Conservation (phyloP, 2,329 filamentous ascomycete species). For the Onygenales sp. region DNA sequence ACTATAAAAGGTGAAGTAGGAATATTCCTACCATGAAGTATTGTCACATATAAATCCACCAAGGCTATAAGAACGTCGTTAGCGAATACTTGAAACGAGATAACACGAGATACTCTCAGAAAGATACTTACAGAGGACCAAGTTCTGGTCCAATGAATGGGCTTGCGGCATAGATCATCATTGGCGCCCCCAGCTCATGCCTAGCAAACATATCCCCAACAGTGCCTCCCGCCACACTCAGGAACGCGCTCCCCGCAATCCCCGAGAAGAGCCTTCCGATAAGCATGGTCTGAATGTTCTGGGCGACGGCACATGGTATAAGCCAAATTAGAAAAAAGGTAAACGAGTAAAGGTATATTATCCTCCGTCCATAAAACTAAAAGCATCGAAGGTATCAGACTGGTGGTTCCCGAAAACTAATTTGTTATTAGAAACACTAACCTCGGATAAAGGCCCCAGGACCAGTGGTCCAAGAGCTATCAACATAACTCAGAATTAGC, state of each 20-base stretch:
- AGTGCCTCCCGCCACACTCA: conserved; percentile 69
- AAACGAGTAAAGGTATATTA: conserved; percentile 70
- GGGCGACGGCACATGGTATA: conserved; percentile 70
- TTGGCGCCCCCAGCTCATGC: conserved; percentile 63
- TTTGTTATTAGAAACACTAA: conserved; percentile 9
- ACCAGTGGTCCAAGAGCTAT: conserved; percentile 53
- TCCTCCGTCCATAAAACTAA: conserved; percentile 70
- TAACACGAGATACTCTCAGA: not conserved
- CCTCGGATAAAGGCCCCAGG: conserved; percentile 54
- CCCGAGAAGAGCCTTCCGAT: conserved; percentile 62
- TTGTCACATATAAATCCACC: conserved; percentile 79
- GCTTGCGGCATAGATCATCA: conserved; percentile 68
- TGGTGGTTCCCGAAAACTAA: not conserved
- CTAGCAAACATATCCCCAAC: conserved; percentile 69
- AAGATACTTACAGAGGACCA: conserved; percentile 38
- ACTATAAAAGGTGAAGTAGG: conserved; percentile 3
- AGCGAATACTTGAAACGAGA: not conserved
- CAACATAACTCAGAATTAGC: not conserved
- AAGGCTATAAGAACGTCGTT: conserved; percentile 29
- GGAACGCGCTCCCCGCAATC: conserved; percentile 41
- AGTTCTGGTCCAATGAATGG: conserved; percentile 49
- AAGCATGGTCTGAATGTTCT: conserved; percentile 72
- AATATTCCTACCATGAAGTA: conserved; percentile 46
- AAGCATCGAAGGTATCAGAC: conserved; percentile 2
- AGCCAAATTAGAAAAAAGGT: conserved; percentile 67